Evolutionary conservation across 208 protist species (phyloP), one percentile per base, ranked within the genome.

Genomic region (Strigomonas culicis): DNA sequence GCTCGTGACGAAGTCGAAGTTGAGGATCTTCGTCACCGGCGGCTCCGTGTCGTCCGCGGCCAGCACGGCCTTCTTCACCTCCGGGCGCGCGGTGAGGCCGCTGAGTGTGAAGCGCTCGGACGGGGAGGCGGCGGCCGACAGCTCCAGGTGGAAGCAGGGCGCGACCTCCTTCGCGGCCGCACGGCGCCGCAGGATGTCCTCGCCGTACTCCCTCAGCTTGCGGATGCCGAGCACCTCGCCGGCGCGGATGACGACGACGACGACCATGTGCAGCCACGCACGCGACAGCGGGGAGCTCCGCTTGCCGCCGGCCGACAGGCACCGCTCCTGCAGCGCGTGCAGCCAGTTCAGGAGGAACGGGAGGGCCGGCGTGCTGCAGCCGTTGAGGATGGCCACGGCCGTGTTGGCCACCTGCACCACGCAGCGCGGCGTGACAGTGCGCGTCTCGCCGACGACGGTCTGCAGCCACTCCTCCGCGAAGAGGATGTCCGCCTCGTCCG

Each of bases 201-300:
- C 21, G 11, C 60, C 86, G 72, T 92, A 89, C n/a, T 62, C 63
- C 13, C 57, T 56, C 21, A 92, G 61, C 34, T 79, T 77, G 0
- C 79, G 75, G 13, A 85, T 47, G 7, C 55, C 59, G 57, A 78
- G 79, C 8, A 83, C 46, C 58, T 64, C 60, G 15, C 82, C 82
- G 25, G 59, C 75, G 65, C 74, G 77, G 13, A 75, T 70, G 28
- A 92, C 70, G 11, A 78, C 59, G 13, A 67, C 77, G 2, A 78
- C 58, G 39, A 84, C 69, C 61, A 87, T 72, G 61, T 92, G 86
- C 56, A 88, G 72, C 86, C 82, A 92, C 41, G 86, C 86, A 10
- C 74, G 69, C n/a, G 74, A 76, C 24, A 80, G 77, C 17, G 65
- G 32, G 31, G 27, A 70, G 19, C 36, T 46, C 36, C 13, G 13